Conservation (phyloP, 163 green algal genomes). For the Volvox carteri region DNA sequence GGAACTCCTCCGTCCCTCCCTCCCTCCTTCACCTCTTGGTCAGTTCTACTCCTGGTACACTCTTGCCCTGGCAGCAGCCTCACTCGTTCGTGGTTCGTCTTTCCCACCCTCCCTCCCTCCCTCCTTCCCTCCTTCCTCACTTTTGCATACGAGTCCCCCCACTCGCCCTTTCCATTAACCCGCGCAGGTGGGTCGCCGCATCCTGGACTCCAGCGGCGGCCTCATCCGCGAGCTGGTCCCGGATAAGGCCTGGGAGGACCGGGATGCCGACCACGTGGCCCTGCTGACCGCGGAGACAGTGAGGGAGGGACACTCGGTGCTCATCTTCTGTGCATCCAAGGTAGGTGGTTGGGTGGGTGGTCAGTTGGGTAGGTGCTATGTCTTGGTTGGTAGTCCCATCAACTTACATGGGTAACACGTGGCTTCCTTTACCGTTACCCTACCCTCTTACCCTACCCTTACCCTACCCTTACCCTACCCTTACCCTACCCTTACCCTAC, state of each 20-base stretch:
- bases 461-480: no score
- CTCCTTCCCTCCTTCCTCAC: background rate
- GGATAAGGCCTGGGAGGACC: slow-evolving; percentile 56
- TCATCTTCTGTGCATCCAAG: slow-evolving; percentile 94
- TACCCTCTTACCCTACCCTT: no score
- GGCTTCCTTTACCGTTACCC: no score
- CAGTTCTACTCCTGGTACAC: background rate
- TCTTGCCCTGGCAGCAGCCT: no score
- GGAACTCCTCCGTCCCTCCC: no score
- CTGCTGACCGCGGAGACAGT: slow-evolving; percentile 85
- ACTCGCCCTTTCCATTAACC: background rate
- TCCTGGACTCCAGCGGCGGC: slow-evolving; percentile 55
- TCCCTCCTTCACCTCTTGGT: background rate
- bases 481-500: no score
- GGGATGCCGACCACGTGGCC: slow-evolving; percentile 81
- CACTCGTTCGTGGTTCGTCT: no score
- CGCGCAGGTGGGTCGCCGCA: slow-evolving; percentile 47
- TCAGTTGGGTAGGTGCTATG: background rate
- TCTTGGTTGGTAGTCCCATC: no score
- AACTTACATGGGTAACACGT: no score
- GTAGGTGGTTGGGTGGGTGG: slow-evolving; percentile 8
- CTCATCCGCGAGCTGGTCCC: slow-evolving; percentile 57
- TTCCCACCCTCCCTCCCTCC: background rate
- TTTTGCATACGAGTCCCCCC: background rate
- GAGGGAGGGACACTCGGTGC: slow-evolving; percentile 84